Conservation (phyloP, 179 eudicot species). For the Gypsophila paniculata region DNA sequence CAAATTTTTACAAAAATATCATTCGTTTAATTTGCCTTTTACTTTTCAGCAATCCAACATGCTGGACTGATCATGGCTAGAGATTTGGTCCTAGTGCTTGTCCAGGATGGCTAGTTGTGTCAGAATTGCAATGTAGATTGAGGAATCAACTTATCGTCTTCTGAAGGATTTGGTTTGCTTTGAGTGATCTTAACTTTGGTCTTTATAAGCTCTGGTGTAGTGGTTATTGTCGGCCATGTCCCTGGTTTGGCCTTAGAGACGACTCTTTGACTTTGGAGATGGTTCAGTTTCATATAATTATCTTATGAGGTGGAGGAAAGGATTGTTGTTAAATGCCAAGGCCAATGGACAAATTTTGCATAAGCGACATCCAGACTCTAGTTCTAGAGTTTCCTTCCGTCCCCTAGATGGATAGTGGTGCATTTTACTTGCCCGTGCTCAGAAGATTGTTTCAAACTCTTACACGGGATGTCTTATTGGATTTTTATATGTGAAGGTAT, state of each 20-base stretch:
- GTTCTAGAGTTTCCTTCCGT: background rate
- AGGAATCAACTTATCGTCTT: background rate
- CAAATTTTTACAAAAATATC: background rate
- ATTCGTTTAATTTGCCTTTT: background rate
- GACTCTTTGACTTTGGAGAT: constrained; percentile 2
- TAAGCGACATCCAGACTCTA: background rate
- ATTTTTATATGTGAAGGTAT: background rate
- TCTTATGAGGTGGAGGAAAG: constrained; percentile 3
- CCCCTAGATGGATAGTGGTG: background rate
- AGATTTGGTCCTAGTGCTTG: background rate
- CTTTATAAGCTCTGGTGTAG: background rate
- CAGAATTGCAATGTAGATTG: background rate
- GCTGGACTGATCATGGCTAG: constrained; percentile 1
- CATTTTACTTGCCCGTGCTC: background rate
- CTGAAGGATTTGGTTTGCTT: background rate
- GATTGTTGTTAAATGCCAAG: background rate
- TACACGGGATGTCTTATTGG: background rate
- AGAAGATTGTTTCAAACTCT: background rate
- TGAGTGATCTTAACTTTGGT: constrained; percentile 10
- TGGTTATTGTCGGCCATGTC: constrained; percentile 2
- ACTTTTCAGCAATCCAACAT: background rate
- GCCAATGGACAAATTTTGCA: background rate
- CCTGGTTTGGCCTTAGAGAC: background rate
- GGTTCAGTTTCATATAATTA: too few relatives aligned
- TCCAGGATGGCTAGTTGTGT: background rate